Base-by-base conservation (phyloP, 2,329 filamentous ascomycete genomes). In the Cyphellophora attinorum region DNA sequence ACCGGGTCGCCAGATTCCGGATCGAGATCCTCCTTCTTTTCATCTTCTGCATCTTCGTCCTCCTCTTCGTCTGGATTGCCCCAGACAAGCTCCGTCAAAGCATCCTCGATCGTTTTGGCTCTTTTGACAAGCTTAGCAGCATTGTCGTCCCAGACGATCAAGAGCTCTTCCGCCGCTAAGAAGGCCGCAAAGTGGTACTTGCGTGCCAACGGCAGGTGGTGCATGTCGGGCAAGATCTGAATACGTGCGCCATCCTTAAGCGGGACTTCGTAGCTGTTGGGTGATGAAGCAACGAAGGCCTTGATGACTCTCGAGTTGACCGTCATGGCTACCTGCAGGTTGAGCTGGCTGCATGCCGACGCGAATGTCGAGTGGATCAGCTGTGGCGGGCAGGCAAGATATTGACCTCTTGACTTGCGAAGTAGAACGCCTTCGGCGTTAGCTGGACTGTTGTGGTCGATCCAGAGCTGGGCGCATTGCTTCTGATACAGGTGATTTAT, bases 61-160 rank as follows among this genome's bases (percentile, higher is more conserved):
- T 67, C 60, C 3, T 54, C 51, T 2, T 62, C 58, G 2, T 61
- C 58, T 10, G 61, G 57, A 4, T 67, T 65, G 54, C 75, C 74
- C 81, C 81, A 85, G 2, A 86, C 79, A 2, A 86, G 64, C 48
- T 82, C 74, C 76, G 86, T 84, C 27, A 89, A 64, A 53, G 85
- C 79, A 2, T 72, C 72, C 56, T 89, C 81, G 39, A 89, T 85
- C 19, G 69, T 67, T 51, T 78, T 76, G 29, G 81, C 83, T 37
- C 82, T 68, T 36, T 73, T 62, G 4, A 86, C 67, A 5, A 89
- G 62, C 50, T 84, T 76, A 36, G 79, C 65, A 1, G 82, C 74
- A 38, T 88, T 81, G 46, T 89, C 83, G 45, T 89, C 83, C 84
- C 84, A 91, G 1, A 89, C 81, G 2, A 89, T 64, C 2, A 91